phyloP scores from a whole-genome alignment of 176 grass and related monocot genomes.

The Pharus latifolius region DNA sequence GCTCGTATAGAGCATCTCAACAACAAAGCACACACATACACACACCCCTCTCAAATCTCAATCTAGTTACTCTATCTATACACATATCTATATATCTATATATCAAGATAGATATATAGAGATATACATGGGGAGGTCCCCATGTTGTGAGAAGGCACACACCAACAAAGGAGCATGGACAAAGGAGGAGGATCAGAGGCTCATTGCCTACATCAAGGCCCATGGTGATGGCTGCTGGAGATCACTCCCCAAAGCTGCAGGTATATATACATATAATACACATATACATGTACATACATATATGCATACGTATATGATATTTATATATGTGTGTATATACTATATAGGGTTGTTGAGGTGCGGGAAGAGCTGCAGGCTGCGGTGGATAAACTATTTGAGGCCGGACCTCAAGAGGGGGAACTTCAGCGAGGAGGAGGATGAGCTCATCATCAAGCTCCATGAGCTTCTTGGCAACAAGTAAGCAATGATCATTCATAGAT shows the following conservation, averaged over 20 bases:
- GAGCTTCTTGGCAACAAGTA: conserved; percentile 80
- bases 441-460: conserved; percentile 77
- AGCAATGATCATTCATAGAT: not conserved
- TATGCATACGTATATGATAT: not conserved
- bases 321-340: not conserved
- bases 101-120: too few species aligned
- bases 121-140: conserved; percentile 88
- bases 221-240: conserved; percentile 88
- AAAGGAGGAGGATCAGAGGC: conserved; percentile 80
- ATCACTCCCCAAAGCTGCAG: conserved; percentile 76
- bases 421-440: conserved; percentile 69
- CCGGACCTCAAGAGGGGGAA: conserved; percentile 84
- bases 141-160: conserved; percentile 93
- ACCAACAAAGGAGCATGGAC: conserved; percentile 96
- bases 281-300: not conserved
- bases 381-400: conserved; percentile 83
- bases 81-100: not conserved
- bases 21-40: too few species aligned
- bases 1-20: not conserved
- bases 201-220: conserved; percentile 67
- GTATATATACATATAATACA: not conserved
- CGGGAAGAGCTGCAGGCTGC: conserved; percentile 79
- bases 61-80: not conserved
- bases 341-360: conserved; percentile 52
- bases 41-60: too few species aligned